Evolutionary conservation across 202 grass and related monocot species (phyloP), one percentile per base, ranked within the genome.

Genomic region (Miscanthus sacchariflorus): DNA sequence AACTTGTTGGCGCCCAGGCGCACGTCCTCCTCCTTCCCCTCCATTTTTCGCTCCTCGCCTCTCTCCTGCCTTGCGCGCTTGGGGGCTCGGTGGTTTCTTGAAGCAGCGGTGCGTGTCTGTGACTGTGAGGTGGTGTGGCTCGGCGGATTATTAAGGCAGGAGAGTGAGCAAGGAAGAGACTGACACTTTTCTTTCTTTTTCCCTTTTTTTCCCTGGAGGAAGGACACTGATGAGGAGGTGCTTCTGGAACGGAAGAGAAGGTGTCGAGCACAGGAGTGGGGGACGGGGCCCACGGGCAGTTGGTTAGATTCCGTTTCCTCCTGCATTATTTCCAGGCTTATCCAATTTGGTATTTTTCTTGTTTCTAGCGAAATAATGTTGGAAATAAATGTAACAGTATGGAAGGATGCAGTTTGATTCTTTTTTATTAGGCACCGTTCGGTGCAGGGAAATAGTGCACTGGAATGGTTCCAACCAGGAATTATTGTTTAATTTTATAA

Each of bases 1-100:
- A 77, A 98, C 86, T 82, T 93, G 91, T 98, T 98, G 17, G 95
- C 91, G 7, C 95, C 95, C 36, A 98, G 84, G 39, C 83, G 88
- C 71, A 98, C 95, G 56, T 98, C 95, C 90, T 98, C 95, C 90
- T 98, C 95, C 72, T 93, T 98, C 23, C 87, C 90, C 79, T 98
- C 93, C 95, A 98, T 96, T 75, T 75, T 25, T 10, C 28, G 13
- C 49, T 67, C 58, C 36, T 12, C 79, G 21, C 14, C 14, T 23
- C 25, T 14, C 25, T 15, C 12, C 65, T 68, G 65, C 27, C 40
- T 27, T 30, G 28, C 25, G 45, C 48, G 72, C 39, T 38, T 78
- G 63, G 15, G 3, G 15, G 3, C 79, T 70, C 45, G 27, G 25
- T 12, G 27, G 24, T 50, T 79, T 78, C 43, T 52, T 64, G 72